These are phyloP conservation scores for Berkeleyomyces basicola DNA, from an alignment of 2,329 filamentous ascomycete species.

Conservation along the genomic window DNA sequence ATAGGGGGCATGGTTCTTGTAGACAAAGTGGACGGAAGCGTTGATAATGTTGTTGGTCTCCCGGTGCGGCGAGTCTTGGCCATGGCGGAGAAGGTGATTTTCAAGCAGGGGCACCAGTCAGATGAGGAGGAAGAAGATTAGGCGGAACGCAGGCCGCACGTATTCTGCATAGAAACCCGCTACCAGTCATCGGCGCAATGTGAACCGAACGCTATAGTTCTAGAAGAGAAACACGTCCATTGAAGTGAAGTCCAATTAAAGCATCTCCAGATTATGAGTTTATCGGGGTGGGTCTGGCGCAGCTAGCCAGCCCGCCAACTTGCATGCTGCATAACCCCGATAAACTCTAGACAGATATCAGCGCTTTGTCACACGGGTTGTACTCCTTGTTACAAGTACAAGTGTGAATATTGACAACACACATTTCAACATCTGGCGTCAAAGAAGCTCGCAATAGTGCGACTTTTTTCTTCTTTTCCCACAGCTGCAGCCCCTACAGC, in stretches of 20 bases:
- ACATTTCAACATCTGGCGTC: neutral
- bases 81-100: conserved; percentile 77
- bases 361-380: too few species aligned
- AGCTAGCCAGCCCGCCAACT: neutral
- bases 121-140: conserved; percentile 25
- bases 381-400: neutral
- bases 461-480: neutral
- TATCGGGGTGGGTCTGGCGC: neutral
- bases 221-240: neutral
- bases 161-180: neutral
- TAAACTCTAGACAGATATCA: neutral
- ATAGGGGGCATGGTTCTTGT: conserved; percentile 72
- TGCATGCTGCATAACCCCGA: neutral
- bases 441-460: neutral
- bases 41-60: conserved; percentile 88
- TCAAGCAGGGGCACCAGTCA: conserved; percentile 47
- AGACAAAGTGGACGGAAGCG: conserved; percentile 73
- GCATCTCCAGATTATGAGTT: neutral
- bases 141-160: neutral
- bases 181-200: neutral
- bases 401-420: neutral
- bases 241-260: neutral
- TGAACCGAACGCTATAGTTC: neutral
- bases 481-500: neutral
- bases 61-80: conserved; percentile 63